Percentiles rank a stretch among this genome's conserved stretches.
Evolutionary conservation across 176 grass and related monocot species (phyloP).

Genomic region (Musa acuminata): DNA sequence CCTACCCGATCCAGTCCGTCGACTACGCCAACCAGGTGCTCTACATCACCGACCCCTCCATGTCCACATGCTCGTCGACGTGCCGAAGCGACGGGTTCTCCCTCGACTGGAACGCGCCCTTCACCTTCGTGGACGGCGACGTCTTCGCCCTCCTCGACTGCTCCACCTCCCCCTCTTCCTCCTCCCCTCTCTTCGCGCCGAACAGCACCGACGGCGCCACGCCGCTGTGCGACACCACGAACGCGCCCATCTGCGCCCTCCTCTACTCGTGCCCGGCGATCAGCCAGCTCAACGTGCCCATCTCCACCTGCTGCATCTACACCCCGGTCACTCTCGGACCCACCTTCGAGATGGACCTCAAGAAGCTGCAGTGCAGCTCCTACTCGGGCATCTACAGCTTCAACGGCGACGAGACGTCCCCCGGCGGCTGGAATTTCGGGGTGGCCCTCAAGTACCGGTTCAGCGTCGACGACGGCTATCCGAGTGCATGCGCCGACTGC

Average conservation of each 20-base stretch:
- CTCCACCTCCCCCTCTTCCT: constrained; percentile 4
- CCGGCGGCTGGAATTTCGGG: constrained; percentile 8
- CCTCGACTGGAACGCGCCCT: constrained; percentile 22
- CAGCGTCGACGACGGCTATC: constrained; percentile 22
- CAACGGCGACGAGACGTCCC: background rate
- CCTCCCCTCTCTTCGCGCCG: too few species aligned
- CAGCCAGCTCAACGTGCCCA: background rate
- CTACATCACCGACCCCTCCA: constrained; percentile 24
- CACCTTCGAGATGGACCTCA: constrained; percentile 13
- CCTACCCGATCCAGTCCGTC: constrained; percentile 22
- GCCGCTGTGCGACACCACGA: constrained; percentile 7
- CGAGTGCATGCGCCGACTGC: constrained; percentile 17
- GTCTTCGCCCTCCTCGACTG: constrained; percentile 27
- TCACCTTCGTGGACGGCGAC: constrained; percentile 16
- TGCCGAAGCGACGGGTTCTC: constrained; percentile 7
- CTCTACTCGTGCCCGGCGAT: constrained; percentile 20
- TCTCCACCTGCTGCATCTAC: constrained; percentile 24
- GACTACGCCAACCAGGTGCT: constrained; percentile 26
- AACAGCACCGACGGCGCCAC: too few species aligned
- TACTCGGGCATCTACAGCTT: constrained; percentile 12
- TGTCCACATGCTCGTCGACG: constrained; percentile 22
- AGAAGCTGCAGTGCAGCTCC: background rate
- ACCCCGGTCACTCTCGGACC: constrained; percentile 16
- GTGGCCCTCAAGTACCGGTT: constrained; percentile 23
- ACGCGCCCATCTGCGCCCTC: constrained; percentile 13